phyloP scores from a whole-genome alignment of 139 green algal species.

The Closterium sp. region DNA sequence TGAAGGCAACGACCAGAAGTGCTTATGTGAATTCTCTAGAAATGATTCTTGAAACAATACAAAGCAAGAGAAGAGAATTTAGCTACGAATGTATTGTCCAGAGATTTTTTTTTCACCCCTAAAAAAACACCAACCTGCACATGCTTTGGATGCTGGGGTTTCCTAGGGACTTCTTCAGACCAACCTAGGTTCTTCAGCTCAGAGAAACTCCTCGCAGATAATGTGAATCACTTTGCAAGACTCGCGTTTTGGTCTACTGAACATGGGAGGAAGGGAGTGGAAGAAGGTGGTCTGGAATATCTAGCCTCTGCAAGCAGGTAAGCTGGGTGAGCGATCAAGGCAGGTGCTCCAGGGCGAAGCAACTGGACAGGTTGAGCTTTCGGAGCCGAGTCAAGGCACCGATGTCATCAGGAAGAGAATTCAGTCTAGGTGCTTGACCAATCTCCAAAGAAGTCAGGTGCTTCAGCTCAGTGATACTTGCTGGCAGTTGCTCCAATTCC shows the following conservation, averaged over 20 bases:
- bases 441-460: background rate
- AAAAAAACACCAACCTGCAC: too few species aligned
- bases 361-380: background rate
- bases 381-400: background rate
- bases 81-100: too few species aligned
- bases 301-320: background rate
- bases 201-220: too few species aligned
- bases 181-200: too few species aligned
- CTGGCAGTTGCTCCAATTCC: background rate
- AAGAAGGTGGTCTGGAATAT: background rate
- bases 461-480: background rate
- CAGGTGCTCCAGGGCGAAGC: background rate
- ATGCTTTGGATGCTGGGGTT: too few species aligned
- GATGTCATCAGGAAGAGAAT: background rate
- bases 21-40: too few species aligned
- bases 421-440: background rate
- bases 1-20: too few species aligned
- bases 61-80: too few species aligned
- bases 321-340: background rate
- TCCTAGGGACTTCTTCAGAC: too few species aligned
- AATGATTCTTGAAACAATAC: too few species aligned
- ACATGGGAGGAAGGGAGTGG: background rate
- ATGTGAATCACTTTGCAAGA: too few species aligned
- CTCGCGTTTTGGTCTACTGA: background rate
- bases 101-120: too few species aligned